Base-by-base conservation (phyloP, 495 filamentous ascomycete species). In the Wilcoxina mikolae region DNA sequence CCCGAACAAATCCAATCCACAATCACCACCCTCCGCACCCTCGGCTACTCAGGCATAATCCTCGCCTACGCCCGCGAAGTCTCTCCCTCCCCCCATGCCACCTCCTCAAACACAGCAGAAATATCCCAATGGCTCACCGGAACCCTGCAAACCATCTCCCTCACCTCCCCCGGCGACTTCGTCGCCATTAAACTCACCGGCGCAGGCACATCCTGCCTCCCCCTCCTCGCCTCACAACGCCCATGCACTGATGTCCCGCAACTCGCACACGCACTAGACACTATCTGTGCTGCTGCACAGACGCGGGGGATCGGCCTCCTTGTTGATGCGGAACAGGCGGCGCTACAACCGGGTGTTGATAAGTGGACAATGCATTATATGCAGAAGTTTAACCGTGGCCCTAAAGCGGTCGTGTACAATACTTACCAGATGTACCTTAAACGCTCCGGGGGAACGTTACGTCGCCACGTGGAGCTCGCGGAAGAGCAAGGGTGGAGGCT, bases 161-260 rank as follows among this genome's bases (percentile, higher is more conserved):
- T 93, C 70, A 77, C 83, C 0, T 72, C 75, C 33, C 72, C 76
- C 4, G 85, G 84, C 4, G 88, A 94, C 62, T 95, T 88, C 63
- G 80, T 95, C 27, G 88, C 85, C 1, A 68, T 95, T 52, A 96
- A 96, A 74, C 81, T 71, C 63, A 89, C 84, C 18, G 90, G 90
- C n/a, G 87, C 89, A 56, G 90, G 90, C 0, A n/a, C 25, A 4
- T 52, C 57, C 11, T 49, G 41, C 29, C 39, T 66, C 20, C 48
- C 56, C 11, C n/a, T 66, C 1, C 35, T 66, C n/a, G 35, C 28
- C 17, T 35, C 51, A 20, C 44, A 38, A 10, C 46, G 25, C 44
- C 53, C 54, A 18, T 64, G 56, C 25, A 64, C 49, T 35, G 51
- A 52, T 11, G 43, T 41, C 0, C 72, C 73, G 10, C 72, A 73